Percentiles rank a stretch among this genome's conserved stretches.
Evolutionary conservation across 2,329 filamentous ascomycete species (phyloP).

Genomic region (Pestalotiopsis sp.): DNA sequence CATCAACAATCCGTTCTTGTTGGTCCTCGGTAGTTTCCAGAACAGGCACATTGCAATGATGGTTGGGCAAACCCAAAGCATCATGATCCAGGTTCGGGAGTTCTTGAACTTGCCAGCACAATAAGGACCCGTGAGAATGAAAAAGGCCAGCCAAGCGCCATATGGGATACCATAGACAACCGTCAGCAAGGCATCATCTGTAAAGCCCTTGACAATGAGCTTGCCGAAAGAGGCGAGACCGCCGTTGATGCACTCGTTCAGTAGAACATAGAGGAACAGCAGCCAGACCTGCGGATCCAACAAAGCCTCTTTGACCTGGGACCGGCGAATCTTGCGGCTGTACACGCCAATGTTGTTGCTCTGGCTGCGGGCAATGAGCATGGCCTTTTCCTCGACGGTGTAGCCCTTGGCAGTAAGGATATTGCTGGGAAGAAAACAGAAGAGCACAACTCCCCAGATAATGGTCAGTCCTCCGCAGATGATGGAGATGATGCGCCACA

Average conservation of each 20-base stretch:
- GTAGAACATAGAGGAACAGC: constrained; percentile 44
- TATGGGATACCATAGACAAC: constrained; percentile 56
- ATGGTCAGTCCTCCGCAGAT: constrained; percentile 46
- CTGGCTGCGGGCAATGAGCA: constrained; percentile 39
- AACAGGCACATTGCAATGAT: constrained; percentile 49
- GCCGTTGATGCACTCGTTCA: constrained; percentile 56
- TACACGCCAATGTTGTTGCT: constrained; percentile 44
- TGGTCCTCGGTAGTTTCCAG: constrained; percentile 46
- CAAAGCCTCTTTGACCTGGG: constrained; percentile 49
- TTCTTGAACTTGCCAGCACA: constrained; percentile 53
- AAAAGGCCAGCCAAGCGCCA: constrained; percentile 55
- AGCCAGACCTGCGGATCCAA: constrained; percentile 46
- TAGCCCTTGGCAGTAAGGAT: constrained; percentile 43
- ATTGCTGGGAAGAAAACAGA: constrained; percentile 43
- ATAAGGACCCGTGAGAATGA: constrained; percentile 53
- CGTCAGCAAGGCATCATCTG: constrained; percentile 43
- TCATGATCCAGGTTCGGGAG: constrained; percentile 53
- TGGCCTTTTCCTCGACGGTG: constrained; percentile 42
- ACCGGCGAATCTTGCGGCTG: constrained; percentile 47
- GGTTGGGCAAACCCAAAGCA: constrained; percentile 51
- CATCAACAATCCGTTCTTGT: constrained; percentile 48
- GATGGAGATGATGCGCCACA: constrained; percentile 46
- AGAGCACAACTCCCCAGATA: constrained; percentile 39
- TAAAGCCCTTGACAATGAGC: constrained; percentile 54
- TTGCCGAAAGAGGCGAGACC: constrained; percentile 58